Percentiles rank a stretch among this genome's conserved stretches.
These are phyloP conservation scores for Penicillium salamii DNA, from an alignment of 495 filamentous ascomycete genomes.

Conservation along the genomic window DNA sequence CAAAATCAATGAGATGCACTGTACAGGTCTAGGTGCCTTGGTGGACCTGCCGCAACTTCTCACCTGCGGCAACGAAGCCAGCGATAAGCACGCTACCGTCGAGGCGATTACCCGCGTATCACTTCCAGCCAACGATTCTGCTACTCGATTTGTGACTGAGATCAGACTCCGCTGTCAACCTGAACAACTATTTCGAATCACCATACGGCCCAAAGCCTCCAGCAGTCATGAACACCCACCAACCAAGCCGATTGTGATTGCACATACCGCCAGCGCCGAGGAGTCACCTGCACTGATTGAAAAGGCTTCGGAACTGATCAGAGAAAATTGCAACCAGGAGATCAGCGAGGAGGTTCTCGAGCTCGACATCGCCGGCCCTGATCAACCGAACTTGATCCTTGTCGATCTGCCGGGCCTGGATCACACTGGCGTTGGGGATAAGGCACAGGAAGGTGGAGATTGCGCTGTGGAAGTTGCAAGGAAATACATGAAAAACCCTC, in stretches of 20 bases:
- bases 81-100: conserved; percentile 61
- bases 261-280: neutral
- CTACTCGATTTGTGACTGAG: conserved; percentile 36
- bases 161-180: conserved; percentile 11
- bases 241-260: neutral
- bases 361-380: neutral
- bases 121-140: conserved; percentile 29
- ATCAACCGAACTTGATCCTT: neutral
- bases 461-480: neutral
- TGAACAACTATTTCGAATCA: neutral
- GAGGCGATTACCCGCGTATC: conserved; percentile 27
- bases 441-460: too few relatives aligned
- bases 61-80: conserved; percentile 58
- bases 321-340: neutral
- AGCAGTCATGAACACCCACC: too few relatives aligned
- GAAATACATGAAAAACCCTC: neutral
- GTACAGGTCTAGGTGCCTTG: neutral
- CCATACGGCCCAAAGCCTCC: neutral
- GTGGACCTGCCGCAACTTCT: conserved; percentile 31
- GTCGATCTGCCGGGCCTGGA: neutral
- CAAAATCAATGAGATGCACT: neutral
- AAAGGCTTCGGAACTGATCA: neutral
- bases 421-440: neutral
- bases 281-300: neutral
- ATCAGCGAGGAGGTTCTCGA: neutral